phyloP scores from a whole-genome alignment of 2,329 filamentous ascomycete genomes.

The Neopestalotiopsis sp. region DNA sequence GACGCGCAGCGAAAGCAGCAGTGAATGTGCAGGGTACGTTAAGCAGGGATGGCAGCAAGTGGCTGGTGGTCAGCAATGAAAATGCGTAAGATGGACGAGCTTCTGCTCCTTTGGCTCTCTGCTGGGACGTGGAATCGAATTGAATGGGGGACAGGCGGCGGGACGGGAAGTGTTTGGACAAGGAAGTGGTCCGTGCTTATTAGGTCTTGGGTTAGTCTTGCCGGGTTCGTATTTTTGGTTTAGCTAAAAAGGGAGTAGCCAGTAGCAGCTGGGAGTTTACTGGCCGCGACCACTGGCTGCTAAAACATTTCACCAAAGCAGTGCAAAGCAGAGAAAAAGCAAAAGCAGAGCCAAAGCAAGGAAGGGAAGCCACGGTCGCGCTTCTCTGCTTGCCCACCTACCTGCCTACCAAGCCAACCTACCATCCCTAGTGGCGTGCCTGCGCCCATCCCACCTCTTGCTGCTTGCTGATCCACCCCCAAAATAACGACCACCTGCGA shows the following conservation, averaged over 20 bases:
- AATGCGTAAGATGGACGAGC: no score
- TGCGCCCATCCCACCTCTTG: neutral
- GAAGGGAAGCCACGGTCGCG: neutral
- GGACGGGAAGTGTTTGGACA: neutral
- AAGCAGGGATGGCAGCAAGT: neutral
- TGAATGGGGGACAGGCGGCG: neutral
- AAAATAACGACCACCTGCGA: slow-evolving; percentile 18
- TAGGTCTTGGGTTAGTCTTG: neutral
- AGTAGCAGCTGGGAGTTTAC: neutral
- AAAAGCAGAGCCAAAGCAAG: neutral
- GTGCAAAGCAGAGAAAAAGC: neutral
- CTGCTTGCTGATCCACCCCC: slow-evolving; percentile 7
- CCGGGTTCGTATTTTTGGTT: neutral
- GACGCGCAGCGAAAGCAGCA: neutral
- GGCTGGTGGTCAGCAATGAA: no score
- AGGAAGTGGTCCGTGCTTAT: neutral
- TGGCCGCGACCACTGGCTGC: neutral
- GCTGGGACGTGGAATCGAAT: neutral
- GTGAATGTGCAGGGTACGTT: neutral
- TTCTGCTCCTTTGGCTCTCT: no score
- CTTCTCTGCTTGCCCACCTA: neutral
- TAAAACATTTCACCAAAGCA: neutral
- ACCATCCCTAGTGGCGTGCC: no score
- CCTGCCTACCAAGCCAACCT: no score
- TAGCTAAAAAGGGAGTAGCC: neutral